phyloP scores from a whole-genome alignment of 2,329 filamentous ascomycete genomes.

The Monosporascus sp. region DNA sequence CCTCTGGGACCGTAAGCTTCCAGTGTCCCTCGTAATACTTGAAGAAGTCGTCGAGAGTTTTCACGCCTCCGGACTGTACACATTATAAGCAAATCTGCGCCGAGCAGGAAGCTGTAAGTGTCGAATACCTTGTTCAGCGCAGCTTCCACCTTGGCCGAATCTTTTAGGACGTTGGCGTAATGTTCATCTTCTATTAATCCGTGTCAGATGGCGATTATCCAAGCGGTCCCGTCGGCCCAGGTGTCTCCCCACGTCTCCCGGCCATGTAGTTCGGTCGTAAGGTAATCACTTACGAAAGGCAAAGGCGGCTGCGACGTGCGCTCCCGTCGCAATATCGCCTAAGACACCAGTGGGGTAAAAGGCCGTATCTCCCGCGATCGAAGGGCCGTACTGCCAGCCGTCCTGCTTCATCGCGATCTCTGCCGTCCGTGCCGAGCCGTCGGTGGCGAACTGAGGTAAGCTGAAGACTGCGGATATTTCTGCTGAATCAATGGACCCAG shows the following conservation, averaged over 20 bases:
- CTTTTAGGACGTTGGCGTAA: background rate
- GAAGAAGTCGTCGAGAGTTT: slow-evolving; percentile 27
- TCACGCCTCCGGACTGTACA: background rate
- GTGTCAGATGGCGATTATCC: background rate
- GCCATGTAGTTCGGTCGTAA: background rate
- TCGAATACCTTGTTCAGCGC: background rate
- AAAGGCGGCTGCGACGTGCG: background rate
- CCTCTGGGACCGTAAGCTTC: slow-evolving; percentile 29
- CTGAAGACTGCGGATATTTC: background rate
- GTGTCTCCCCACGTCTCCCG: too few relatives aligned
- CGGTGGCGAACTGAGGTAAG: background rate
- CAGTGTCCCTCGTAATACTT: slow-evolving; percentile 37
- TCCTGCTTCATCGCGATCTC: background rate
- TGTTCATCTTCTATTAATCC: background rate
- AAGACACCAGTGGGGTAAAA: background rate
- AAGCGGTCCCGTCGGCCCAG: background rate
- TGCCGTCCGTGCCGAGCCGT: background rate
- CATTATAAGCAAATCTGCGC: background rate
- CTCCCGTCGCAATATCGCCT: background rate
- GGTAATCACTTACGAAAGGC: background rate
- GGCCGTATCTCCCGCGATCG: background rate
- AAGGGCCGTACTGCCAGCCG: background rate
- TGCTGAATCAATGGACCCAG: background rate
- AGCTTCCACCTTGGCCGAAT: background rate
- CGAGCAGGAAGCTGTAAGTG: background rate